These are phyloP conservation scores for Periconia macrospinosa DNA, from an alignment of 2,329 filamentous ascomycete genomes.

Conservation along the genomic window DNA sequence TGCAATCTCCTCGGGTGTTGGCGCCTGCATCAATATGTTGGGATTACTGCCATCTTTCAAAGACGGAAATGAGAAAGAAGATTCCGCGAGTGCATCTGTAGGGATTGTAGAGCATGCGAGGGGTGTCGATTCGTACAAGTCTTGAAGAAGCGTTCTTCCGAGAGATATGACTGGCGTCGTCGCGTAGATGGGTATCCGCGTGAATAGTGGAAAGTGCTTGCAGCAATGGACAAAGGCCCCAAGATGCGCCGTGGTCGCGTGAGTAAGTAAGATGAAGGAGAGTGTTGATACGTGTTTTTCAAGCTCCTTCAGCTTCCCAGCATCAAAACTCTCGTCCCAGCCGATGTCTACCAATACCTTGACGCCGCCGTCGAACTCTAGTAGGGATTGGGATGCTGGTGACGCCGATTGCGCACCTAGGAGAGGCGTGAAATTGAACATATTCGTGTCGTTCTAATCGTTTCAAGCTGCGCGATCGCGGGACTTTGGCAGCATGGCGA, in stretches of 20 bases:
- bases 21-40: slow-evolving; percentile 66
- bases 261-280: slow-evolving; percentile 90
- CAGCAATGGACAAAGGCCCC: slow-evolving; percentile 95
- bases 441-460: slow-evolving; percentile 44
- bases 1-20: slow-evolving; percentile 85
- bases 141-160: slow-evolving; percentile 85
- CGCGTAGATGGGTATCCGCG: slow-evolving; percentile 89
- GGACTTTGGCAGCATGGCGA: not conserved
- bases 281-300: slow-evolving; percentile 94
- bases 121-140: slow-evolving; percentile 87
- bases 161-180: slow-evolving; percentile 92
- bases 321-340: slow-evolving; percentile 92
- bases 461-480: not conserved
- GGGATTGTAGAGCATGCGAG: slow-evolving; percentile 85
- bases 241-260: slow-evolving; percentile 88
- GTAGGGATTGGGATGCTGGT: slow-evolving; percentile 86
- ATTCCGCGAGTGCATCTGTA: slow-evolving; percentile 69
- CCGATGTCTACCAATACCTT: slow-evolving; percentile 94
- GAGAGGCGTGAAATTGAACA: slow-evolving; percentile 96
- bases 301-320: slow-evolving; percentile 78
- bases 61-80: slow-evolving; percentile 56
- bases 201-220: slow-evolving; percentile 92
- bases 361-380: slow-evolving; percentile 95
- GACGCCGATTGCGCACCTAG: slow-evolving; percentile 89
- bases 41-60: slow-evolving; percentile 50